Percentiles rank a stretch among this genome's conserved stretches.
These are phyloP conservation scores for Podospora pseudocomata DNA, from an alignment of 495 filamentous ascomycete species.

Conservation along the genomic window DNA sequence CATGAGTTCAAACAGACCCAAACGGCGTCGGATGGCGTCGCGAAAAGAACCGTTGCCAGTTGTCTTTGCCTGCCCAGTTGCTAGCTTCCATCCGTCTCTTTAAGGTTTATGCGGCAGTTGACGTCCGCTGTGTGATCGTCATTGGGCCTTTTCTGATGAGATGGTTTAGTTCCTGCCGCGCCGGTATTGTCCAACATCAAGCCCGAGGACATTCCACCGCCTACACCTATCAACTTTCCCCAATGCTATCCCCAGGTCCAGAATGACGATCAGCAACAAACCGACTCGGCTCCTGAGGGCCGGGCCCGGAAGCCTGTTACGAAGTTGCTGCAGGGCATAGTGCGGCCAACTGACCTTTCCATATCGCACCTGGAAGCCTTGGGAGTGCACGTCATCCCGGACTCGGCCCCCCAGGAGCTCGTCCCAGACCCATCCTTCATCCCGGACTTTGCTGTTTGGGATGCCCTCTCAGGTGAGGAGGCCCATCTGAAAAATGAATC, in stretches of 20 bases:
- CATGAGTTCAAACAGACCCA: neutral
- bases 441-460: slow-evolving; percentile 47
- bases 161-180: slow-evolving; percentile 32
- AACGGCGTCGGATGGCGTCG: neutral
- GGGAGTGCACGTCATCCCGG: slow-evolving; percentile 45
- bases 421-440: slow-evolving; percentile 47
- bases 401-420: slow-evolving; percentile 42
- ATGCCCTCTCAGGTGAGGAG: slow-evolving; percentile 41
- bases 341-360: slow-evolving; percentile 45
- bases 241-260: slow-evolving; percentile 37
- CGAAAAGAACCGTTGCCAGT: neutral
- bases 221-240: slow-evolving; percentile 53
- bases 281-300: slow-evolving; percentile 9
- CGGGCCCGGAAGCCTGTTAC: slow-evolving; percentile 35
- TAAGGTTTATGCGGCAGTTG: slow-evolving; percentile 13
- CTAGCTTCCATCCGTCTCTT: neutral
- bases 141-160: slow-evolving; percentile 22
- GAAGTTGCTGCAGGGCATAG: slow-evolving; percentile 43
- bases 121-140: slow-evolving; percentile 9
- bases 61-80: neutral
- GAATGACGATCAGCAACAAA: slow-evolving; percentile 7
- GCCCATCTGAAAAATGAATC: slow-evolving; percentile 40
- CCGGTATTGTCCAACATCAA: slow-evolving; percentile 26
- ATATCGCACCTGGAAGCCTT: slow-evolving; percentile 49
- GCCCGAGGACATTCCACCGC: slow-evolving; percentile 48